Evolutionary conservation across 2,329 filamentous ascomycete genomes (phyloP), one percentile per base, ranked within the genome.

Genomic region (Trichoderma oligosporum): DNA sequence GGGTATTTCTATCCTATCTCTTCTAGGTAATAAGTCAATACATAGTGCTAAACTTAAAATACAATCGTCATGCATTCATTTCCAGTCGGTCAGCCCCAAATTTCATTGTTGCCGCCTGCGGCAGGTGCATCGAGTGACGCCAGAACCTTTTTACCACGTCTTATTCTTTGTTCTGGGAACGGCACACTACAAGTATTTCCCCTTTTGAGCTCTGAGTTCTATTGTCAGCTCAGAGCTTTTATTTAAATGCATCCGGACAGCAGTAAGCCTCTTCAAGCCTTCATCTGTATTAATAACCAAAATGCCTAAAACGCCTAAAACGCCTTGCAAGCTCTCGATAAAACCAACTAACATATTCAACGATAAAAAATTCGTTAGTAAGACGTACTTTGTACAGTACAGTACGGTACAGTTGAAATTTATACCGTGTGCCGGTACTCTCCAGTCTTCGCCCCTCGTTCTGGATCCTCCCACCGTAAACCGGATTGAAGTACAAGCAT

Each of bases 31-130:
- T n/a, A n/a, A n/a, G n/a, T n/a, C n/a, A n/a, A n/a, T n/a, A n/a
- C n/a, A n/a, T 42, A 38, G 46, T 49, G 46, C 33, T 33, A 49
- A 49, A 49, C 31, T 38, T 25, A 36, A 49, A n/a, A 38, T 33
- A 49, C 22, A 36, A 51, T 51, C 47, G 47, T 51, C 47, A 51
- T 51, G n/a, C n/a, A n/a, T n/a, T n/a, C 47, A 49, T 49, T 31
- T 38, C 47, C 27, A 16, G 11, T 41, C 35, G 35, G 47, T 41
- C 47, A 51, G 47, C 47, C 46, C 35, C 33, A 51, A 51, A 20
- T 51, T 41, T 24, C 47, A 33, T 47, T 47, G 27, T 46, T n/a
- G 25, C 44, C n/a, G 25, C 11, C 42, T n/a, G 25, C 29, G n/a
- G n/a, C n/a, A n/a, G n/a, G n/a, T n/a, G n/a, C n/a, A n/a, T 36